Evolutionary conservation across 495 filamentous ascomycete species (phyloP).

Genomic region (Pseudotulostoma volvatum): DNA sequence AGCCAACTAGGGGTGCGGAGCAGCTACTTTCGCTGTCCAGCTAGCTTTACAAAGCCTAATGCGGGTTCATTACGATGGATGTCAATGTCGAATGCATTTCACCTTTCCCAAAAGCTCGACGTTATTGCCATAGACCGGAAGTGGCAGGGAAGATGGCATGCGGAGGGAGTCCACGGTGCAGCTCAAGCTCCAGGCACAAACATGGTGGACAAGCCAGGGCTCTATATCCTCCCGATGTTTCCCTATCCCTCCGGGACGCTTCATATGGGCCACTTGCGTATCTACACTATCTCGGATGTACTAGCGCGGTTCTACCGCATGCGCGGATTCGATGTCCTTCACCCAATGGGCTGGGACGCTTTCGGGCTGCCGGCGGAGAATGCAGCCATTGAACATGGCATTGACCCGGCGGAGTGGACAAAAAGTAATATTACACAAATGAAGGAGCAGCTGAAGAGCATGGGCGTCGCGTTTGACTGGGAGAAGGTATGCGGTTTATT

Average conservation of each 20-base stretch:
- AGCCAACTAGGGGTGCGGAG: not conserved
- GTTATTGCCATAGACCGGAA: not conserved
- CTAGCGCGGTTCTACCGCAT: slow-evolving; percentile 62
- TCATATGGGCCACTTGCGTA: slow-evolving; percentile 78
- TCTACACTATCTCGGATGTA: slow-evolving; percentile 83
- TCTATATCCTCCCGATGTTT: slow-evolving; percentile 82
- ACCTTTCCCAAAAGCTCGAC: not conserved
- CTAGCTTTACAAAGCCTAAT: not conserved
- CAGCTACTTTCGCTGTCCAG: not conserved
- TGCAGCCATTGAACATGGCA: slow-evolving; percentile 73
- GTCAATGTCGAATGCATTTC: not conserved
- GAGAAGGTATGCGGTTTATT: slow-evolving; percentile 41
- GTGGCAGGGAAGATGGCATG: not conserved
- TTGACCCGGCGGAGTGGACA: slow-evolving; percentile 69
- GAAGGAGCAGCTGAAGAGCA: slow-evolving; percentile 61
- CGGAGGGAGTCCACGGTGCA: not conserved
- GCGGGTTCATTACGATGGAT: not conserved
- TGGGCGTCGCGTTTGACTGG: slow-evolving; percentile 75
- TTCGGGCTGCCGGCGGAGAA: slow-evolving; percentile 87
- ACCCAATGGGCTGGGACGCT: slow-evolving; percentile 90
- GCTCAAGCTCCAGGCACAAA: not conserved
- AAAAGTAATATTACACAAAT: slow-evolving; percentile 60
- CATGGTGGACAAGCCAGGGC: slow-evolving; percentile 27
- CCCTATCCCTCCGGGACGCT: slow-evolving; percentile 80
- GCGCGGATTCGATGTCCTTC: slow-evolving; percentile 57